Conservation (phyloP, 441 rosid species). For the Rhodomyrtus psidioides region DNA sequence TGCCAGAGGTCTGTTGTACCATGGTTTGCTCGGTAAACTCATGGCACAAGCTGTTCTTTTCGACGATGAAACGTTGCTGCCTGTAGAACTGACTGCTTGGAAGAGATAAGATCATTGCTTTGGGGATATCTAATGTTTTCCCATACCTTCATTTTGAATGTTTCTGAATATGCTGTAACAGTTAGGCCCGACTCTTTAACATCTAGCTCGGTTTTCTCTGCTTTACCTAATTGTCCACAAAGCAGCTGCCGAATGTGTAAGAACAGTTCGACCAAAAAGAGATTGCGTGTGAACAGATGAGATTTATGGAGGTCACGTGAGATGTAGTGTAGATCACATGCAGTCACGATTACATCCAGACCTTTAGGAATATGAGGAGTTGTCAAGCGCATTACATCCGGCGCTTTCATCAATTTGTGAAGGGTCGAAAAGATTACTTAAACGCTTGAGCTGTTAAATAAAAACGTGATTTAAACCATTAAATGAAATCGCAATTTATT, state of each 20-base stretch:
- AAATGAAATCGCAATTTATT: too few relatives aligned
- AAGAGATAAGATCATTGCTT: conserved; percentile 15
- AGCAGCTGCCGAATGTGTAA: neutral
- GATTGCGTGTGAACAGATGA: neutral
- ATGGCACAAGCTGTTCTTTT: conserved; percentile 58
- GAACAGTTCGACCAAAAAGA: neutral
- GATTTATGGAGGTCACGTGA: neutral
- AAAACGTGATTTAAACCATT: too few relatives aligned
- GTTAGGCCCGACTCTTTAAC: neutral
- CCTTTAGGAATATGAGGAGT: neutral
- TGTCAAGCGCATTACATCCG: neutral
- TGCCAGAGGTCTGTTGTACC: conserved; percentile 77
- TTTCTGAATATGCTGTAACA: neutral
- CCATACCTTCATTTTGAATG: neutral
- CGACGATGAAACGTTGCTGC: conserved; percentile 50
- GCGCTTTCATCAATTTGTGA: neutral
- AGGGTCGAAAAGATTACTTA: neutral
- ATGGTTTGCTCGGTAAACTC: conserved; percentile 75
- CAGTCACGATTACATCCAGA: neutral
- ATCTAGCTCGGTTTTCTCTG: neutral
- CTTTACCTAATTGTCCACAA: neutral
- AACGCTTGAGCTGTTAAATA: too few relatives aligned
- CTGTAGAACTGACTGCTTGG: conserved; percentile 68
- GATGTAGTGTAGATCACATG: neutral
- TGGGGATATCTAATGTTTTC: neutral